phyloP scores from a whole-genome alignment of 345 rosid genomes.

The Syzygium aromaticum region DNA sequence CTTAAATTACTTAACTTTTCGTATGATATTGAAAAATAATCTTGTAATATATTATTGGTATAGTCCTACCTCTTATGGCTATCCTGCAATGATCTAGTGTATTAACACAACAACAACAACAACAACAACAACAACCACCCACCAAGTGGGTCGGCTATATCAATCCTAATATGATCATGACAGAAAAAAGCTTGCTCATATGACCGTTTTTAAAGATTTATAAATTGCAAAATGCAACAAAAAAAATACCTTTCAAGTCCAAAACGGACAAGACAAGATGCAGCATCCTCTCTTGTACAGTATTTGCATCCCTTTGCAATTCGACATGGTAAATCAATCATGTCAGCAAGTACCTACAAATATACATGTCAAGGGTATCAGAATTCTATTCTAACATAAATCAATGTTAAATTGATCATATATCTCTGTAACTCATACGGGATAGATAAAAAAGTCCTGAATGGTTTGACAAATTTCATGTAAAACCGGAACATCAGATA shows the following conservation, averaged over 20 bases:
- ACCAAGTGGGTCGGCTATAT: background rate
- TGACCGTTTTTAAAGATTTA: background rate
- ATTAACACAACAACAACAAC: background rate
- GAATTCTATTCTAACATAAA: background rate
- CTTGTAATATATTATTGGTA: background rate
- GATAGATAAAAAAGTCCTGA: background rate
- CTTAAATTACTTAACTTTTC: background rate
- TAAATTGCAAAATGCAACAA: background rate
- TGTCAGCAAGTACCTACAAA: conserved; percentile 84
- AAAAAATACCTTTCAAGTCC: conserved; percentile 73
- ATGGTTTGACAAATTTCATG: background rate
- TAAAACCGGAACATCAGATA: background rate
- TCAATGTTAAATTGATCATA: background rate
- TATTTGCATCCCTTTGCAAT: conserved; percentile 96
- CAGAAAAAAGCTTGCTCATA: background rate
- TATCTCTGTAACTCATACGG: background rate
- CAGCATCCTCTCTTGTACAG: conserved; percentile 78
- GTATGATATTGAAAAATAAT: background rate
- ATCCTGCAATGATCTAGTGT: background rate
- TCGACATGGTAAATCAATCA: conserved; percentile 94
- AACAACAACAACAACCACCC: background rate
- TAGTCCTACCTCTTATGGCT: background rate
- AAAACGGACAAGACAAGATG: conserved; percentile 96
- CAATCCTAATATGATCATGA: background rate
- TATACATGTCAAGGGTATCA: background rate